Evolutionary conservation across 768 basidiomycete species (phyloP).

Genomic region (Paxillus ammoniavirescens): DNA sequence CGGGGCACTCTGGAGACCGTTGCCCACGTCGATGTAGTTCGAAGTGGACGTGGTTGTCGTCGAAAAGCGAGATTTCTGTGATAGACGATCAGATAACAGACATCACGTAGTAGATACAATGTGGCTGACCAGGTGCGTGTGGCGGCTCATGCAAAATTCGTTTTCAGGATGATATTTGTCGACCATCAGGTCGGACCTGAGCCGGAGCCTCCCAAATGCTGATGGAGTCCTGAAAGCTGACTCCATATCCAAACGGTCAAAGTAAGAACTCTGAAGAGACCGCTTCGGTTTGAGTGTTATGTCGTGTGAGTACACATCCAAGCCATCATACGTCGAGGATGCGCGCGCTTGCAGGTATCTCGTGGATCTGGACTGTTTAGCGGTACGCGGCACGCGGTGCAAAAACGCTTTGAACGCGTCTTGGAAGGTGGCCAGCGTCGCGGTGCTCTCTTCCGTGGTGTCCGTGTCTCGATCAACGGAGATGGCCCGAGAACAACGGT

Average conservation of each 20-base stretch:
- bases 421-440: constrained; percentile 25
- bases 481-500: constrained; percentile 12
- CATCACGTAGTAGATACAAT: too few relatives aligned
- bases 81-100: background rate
- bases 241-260: constrained; percentile 21
- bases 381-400: constrained; percentile 19
- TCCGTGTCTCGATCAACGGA: constrained; percentile 15
- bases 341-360: constrained; percentile 21
- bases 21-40: constrained; percentile 22
- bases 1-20: constrained; percentile 1
- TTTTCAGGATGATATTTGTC: constrained; percentile 16
- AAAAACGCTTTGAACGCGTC: constrained; percentile 30
- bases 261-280: constrained; percentile 19
- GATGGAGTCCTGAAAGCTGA: constrained; percentile 12
- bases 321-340: constrained; percentile 31
- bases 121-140: constrained; percentile 16
- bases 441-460: constrained; percentile 18
- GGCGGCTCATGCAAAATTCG: constrained; percentile 1
- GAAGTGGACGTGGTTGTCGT: constrained; percentile 35
- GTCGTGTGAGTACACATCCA: constrained; percentile 31
- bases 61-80: constrained; percentile 35
- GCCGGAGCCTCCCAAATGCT: constrained; percentile 12
- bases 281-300: constrained; percentile 12
- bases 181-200: constrained; percentile 22
- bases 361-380: constrained; percentile 11